Evolutionary conservation across 768 basidiomycete genomes (phyloP), one percentile per base, ranked within the genome.

Genomic region (Phaeolepiota aurea): DNA sequence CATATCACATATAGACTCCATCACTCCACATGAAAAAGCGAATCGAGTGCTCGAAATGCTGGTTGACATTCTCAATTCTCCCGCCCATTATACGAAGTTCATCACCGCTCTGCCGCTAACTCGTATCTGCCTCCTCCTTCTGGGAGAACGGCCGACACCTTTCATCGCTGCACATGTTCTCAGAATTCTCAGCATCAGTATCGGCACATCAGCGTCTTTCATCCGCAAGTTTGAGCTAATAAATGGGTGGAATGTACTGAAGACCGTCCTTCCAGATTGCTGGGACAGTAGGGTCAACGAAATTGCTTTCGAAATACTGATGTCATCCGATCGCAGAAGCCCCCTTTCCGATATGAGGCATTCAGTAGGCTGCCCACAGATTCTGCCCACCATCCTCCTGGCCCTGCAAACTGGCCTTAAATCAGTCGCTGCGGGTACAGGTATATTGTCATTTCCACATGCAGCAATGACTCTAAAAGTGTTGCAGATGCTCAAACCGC

Each of bases 211-310:
- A 0, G 53, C 71, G 7, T 73, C 79, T 2, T 96, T 92, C 62
- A 72, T 64, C 34, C 69, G 82, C 41, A 90, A 87, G 50, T 90
- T 94, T 48, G 91, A 93, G 55, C 64, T 85, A 1, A 79, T 87
- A 25, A 82, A 81, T 39, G 92, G 92, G 5, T 94, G 90, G 84
- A 78, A 69, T 34, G 68, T 84, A 2, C 55, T 94, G 23, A 82
- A 79, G 54, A 69, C 69, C 3, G 72, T 82, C 19, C 52, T 93
- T 14, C 85, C 89, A 0, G 50, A 56, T 15, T 64, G 69, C 33
- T 94, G 92, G 92, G 71, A 82, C 47, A 55, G 62, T 5, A 65
- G 57, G 13, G 78, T 92, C 11, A 82, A 88, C 44, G 66, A 66
- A 18, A 75, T 76, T 15, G 76, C 81, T 9, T 79, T 90, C 46